Evolutionary conservation across 345 rosid genomes (phyloP).

Genomic region (Populus tremula): DNA sequence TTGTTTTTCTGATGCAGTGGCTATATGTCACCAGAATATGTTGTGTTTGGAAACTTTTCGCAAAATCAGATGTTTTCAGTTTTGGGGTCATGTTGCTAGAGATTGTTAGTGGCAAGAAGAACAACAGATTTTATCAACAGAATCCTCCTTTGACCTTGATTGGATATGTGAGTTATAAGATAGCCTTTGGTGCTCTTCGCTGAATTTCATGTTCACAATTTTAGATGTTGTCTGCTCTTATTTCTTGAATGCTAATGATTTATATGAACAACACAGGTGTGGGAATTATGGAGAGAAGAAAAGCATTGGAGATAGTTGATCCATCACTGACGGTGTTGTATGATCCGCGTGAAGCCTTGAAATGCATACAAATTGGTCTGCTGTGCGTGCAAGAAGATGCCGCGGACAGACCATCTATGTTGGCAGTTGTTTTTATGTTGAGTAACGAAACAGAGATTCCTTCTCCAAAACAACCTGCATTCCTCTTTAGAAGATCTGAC

Average conservation of each 20-base stretch:
- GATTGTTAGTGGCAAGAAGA: slow-evolving; percentile 11
- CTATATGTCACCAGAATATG: background rate
- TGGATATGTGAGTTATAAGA: slow-evolving; percentile 10
- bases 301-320: too few species aligned
- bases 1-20: slow-evolving; percentile 5
- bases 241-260: background rate
- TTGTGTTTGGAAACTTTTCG: slow-evolving; percentile 16
- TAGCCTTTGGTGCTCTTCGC: background rate
- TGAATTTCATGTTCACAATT: background rate
- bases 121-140: slow-evolving; percentile 2
- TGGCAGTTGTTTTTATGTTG: too few species aligned
- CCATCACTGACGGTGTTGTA: too few species aligned
- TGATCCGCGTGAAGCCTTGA: too few species aligned
- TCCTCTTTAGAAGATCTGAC: too few species aligned
- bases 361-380: too few species aligned
- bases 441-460: too few species aligned
- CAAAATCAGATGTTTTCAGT: slow-evolving; percentile 27
- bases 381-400: too few species aligned
- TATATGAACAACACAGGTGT: background rate
- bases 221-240: background rate
- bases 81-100: slow-evolving; percentile 13
- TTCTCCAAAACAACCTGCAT: too few species aligned
- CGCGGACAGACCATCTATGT: too few species aligned
- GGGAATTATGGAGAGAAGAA: background rate
- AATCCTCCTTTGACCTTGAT: slow-evolving; percentile 10